These are phyloP conservation scores for Wickerhamiella pararugosa DNA, from an alignment of 1,139 yeast genomes.

Conservation along the genomic window DNA sequence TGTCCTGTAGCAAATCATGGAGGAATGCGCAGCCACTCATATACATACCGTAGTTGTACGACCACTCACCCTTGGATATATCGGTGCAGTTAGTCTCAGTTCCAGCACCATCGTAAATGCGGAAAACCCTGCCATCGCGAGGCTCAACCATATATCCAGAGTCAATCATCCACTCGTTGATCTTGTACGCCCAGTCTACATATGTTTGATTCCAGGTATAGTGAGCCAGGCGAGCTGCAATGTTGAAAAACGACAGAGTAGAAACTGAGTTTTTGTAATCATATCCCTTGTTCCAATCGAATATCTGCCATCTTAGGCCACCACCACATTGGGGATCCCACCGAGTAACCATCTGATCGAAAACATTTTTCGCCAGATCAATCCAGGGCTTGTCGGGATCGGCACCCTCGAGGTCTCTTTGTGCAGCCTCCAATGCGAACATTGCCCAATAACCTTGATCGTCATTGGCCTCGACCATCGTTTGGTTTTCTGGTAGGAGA, in stretches of 20 bases:
- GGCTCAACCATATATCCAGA: slow-evolving; percentile 38
- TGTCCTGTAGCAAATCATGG: slow-evolving; percentile 37
- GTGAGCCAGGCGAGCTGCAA: slow-evolving; percentile 74
- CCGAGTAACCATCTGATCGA: slow-evolving; percentile 72
- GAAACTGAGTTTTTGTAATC: slow-evolving; percentile 80
- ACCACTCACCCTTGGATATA: slow-evolving; percentile 53
- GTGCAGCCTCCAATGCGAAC: slow-evolving; percentile 79
- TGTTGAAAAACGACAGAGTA: slow-evolving; percentile 73
- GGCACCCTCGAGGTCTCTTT: slow-evolving; percentile 69
- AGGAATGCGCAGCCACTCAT: slow-evolving; percentile 68
- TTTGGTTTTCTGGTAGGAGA: slow-evolving; percentile 74
- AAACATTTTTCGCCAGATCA: slow-evolving; percentile 55
- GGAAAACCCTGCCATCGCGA: slow-evolving; percentile 27
- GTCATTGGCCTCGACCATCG: slow-evolving; percentile 94
- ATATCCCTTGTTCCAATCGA: slow-evolving; percentile 83
- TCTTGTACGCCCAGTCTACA: slow-evolving; percentile 58
- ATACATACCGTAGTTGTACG: slow-evolving; percentile 70
- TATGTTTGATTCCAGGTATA: slow-evolving; percentile 57
- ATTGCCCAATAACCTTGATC: slow-evolving; percentile 95
- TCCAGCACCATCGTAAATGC: slow-evolving; percentile 58
- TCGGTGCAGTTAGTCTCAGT: slow-evolving; percentile 45
- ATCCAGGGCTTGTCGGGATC: slow-evolving; percentile 46
- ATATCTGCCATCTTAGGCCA: slow-evolving; percentile 91
- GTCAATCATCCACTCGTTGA: slow-evolving; percentile 69
- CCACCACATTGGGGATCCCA: slow-evolving; percentile 79